A percentile compares a stretch with the other conserved stretches of the same genome.
These are phyloP conservation scores for Solanum dulcamara DNA, from an alignment of 257 asterid species.

Conservation along the genomic window DNA sequence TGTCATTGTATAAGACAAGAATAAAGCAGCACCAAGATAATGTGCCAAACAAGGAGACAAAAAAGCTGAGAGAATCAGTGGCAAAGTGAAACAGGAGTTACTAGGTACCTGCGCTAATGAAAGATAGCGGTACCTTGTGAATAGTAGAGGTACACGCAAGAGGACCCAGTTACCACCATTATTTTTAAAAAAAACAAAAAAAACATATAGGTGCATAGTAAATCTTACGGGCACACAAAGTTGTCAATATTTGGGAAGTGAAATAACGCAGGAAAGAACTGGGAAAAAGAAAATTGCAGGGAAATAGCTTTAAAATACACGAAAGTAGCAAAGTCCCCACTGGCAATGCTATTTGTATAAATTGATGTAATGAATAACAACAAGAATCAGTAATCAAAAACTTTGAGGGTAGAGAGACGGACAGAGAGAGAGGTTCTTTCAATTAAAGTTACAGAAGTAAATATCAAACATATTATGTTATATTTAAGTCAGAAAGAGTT, in stretches of 20 bases:
- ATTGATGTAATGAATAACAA: background rate
- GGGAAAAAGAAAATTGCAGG: background rate
- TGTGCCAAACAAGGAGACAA: background rate
- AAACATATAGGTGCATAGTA: background rate
- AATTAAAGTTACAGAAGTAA: background rate
- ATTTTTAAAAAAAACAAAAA: background rate
- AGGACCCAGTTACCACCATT: background rate
- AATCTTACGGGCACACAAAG: background rate
- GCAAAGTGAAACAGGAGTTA: background rate
- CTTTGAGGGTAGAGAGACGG: background rate
- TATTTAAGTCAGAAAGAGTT: background rate
- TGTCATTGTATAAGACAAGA: background rate
- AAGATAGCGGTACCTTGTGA: background rate
- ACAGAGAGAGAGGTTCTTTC: background rate
- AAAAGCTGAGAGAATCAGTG: background rate
- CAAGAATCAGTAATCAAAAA: background rate
- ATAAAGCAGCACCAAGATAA: background rate
- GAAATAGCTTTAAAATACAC: background rate
- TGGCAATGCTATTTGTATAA: background rate
- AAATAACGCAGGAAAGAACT: background rate
- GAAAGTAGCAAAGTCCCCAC: background rate
- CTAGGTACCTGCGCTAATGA: background rate
- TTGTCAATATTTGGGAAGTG: background rate
- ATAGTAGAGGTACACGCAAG: background rate
- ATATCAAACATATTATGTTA: background rate